Base-by-base conservation (phyloP, 805 yeast genomes). In the Pichia thaimueangensis region DNA sequence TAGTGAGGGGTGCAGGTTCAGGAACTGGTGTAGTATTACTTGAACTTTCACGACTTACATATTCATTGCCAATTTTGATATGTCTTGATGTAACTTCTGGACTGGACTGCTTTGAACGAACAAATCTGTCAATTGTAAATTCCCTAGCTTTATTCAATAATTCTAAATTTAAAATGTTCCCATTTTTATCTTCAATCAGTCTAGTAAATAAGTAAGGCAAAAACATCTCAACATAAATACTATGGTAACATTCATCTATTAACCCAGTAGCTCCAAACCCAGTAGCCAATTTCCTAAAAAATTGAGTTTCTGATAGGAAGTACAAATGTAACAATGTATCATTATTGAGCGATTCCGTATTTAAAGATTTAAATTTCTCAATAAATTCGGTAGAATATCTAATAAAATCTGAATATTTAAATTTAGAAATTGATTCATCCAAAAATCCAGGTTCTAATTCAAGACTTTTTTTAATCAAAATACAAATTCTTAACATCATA, bases 211-310 rank as follows among this genome's bases (percentile, higher is more conserved):
- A 37, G 39, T 33, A 62, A 6, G 56, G 52, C 9, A 47, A 36
- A 35, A 60, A 82, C 8, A 82, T 55, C 41, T 65, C 67, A 54
- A 86, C 60, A 52, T 70, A 86, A 0, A 82, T 56, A 7, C 81
- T 72, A 28, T 80, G 78, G 47, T 76, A 76, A 0, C 86, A 74
- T 48, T 86, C 93, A 58, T 86, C 95, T 42, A 84, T 74, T 29
- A 73, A 59, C 0, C 86, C 77, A 0, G 93, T 83, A 3, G 93
- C 78, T 0, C 88, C 91, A 58, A 80, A 81, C 0, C 94, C 94
- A 56, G 82, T 84, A 47, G 87, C 86, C 62, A 82, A 70, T 45
- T 82, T 73, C 48, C 86, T 70, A 52, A 84, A 68, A 38, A 82
- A 89, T 13, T 71, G 67, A 9, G 76, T 56, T 19, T 79, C 79